Conservation (phyloP, 345 rosid genomes). For the Viola odorata region DNA sequence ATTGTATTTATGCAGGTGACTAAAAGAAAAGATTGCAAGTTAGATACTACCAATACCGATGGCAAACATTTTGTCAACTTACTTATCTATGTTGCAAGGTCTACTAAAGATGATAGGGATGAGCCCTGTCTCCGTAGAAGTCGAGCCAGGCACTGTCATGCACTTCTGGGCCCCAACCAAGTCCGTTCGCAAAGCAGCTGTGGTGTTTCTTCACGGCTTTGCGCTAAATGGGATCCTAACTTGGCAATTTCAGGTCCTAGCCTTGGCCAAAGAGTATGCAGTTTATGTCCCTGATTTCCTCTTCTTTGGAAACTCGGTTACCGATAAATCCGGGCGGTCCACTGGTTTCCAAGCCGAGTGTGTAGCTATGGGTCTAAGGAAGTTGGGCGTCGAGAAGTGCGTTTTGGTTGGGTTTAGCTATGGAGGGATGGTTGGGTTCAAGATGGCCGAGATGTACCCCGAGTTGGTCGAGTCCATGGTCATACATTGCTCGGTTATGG, state of each 20-base stretch:
- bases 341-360: conserved; percentile 42
- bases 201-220: conserved; percentile 43
- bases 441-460: conserved; percentile 35
- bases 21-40: no score
- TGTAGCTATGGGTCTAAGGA: conserved; percentile 28
- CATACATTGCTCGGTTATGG: conserved; percentile 22
- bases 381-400: conserved; percentile 37
- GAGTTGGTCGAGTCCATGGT: conserved; percentile 40
- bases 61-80: background rate
- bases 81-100: background rate
- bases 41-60: no score
- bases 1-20: no score
- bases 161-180: conserved; percentile 21
- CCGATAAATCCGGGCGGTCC: conserved; percentile 20
- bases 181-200: background rate
- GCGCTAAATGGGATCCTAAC: conserved; percentile 27
- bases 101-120: conserved; percentile 6
- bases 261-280: conserved; percentile 23
- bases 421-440: conserved; percentile 43
- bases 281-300: conserved; percentile 46
- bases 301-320: conserved; percentile 44
- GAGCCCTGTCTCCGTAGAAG: conserved; percentile 3
- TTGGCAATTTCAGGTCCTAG: conserved; percentile 39
- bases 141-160: conserved; percentile 10
- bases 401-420: conserved; percentile 39